Percentiles rank a stretch among this genome's conserved stretches.
phyloP scores from a whole-genome alignment of 192 early-diverging fungal genomes.

The Coemansia sp. region DNA sequence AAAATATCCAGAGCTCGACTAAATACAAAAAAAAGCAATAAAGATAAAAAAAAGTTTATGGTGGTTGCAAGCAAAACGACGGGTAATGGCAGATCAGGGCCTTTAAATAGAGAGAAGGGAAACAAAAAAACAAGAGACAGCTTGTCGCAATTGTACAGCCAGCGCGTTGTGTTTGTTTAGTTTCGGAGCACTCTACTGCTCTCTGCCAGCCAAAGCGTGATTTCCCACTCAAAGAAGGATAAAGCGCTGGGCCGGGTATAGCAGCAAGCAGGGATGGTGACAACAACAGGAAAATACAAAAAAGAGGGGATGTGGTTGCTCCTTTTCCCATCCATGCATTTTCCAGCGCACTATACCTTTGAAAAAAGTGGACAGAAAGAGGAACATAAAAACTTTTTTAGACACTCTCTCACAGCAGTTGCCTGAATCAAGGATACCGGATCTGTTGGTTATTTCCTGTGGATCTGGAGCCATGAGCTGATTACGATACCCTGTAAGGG shows the following conservation, averaged over 20 bases:
- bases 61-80: neutral
- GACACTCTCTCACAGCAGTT: neutral
- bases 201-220: neutral
- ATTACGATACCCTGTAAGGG: too few relatives aligned
- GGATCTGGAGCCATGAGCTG: neutral
- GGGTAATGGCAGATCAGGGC: neutral
- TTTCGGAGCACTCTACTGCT: neutral
- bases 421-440: neutral
- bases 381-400: neutral
- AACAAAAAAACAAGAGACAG: neutral
- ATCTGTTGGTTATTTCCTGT: neutral
- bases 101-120: neutral
- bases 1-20: neutral
- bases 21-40: neutral
- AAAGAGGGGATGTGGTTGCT: neutral
- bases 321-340: neutral
- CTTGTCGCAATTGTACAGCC: neutral
- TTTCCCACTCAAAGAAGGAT: neutral
- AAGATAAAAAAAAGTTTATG: neutral
- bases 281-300: neutral
- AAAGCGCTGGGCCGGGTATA: constrained; percentile 1
- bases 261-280: neutral
- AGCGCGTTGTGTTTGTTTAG: neutral
- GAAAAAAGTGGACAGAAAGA: neutral
- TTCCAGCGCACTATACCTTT: neutral